phyloP scores from a whole-genome alignment of 1,284 basidiomycete species.

The Malassezia dermatis region DNA sequence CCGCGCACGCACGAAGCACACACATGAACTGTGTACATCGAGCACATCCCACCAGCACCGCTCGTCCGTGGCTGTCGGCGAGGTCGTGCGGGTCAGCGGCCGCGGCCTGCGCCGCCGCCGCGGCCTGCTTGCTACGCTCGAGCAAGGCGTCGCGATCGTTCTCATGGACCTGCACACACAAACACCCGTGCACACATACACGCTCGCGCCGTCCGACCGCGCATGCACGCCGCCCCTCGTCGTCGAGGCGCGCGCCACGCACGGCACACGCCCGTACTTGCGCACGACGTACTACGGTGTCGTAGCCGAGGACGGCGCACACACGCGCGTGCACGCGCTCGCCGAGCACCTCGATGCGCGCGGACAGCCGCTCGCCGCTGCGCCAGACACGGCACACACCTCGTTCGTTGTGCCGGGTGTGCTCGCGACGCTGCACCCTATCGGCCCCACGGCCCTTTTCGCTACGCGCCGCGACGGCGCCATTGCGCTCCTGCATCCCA shows the following conservation, averaged over 20 bases:
- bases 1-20: neutral
- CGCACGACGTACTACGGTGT: constrained; percentile 16
- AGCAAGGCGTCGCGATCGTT: constrained; percentile 14
- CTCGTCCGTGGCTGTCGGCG: constrained; percentile 15
- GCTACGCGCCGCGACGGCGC: constrained; percentile 5
- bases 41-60: neutral
- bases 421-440: neutral
- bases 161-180: constrained; percentile 16
- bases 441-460: constrained; percentile 1
- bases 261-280: neutral
- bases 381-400: neutral
- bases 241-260: constrained; percentile 8
- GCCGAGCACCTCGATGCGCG: constrained; percentile 9
- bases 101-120: constrained; percentile 3
- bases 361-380: neutral
- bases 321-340: neutral
- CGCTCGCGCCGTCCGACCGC: constrained; percentile 13
- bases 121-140: constrained; percentile 11
- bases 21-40: neutral
- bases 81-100: constrained; percentile 13
- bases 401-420: neutral
- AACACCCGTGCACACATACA: constrained; percentile 17
- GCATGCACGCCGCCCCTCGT: constrained; percentile 15
- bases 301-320: neutral
- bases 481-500: constrained; percentile 2